These are phyloP conservation scores for Alternaria sp. DNA, from an alignment of 2,329 filamentous ascomycete genomes.

Conservation along the genomic window DNA sequence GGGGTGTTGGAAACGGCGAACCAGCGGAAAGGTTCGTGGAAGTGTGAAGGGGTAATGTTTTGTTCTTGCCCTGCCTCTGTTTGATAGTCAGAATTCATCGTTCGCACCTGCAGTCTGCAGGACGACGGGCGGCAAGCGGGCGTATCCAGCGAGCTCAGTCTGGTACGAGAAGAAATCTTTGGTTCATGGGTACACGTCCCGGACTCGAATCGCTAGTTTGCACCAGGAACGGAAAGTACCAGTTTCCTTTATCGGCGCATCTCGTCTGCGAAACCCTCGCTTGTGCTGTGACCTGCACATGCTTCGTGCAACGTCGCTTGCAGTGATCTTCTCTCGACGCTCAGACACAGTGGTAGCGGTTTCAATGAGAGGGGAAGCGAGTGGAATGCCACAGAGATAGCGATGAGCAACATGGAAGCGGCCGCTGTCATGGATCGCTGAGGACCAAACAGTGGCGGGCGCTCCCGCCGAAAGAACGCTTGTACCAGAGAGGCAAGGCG, in stretches of 20 bases:
- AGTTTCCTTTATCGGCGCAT: not conserved
- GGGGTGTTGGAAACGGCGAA: not conserved
- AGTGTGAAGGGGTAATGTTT: not conserved
- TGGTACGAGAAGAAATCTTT: not conserved
- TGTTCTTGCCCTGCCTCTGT: not conserved
- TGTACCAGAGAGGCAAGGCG: not conserved
- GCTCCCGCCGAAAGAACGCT: not conserved
- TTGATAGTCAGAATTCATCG: not conserved
- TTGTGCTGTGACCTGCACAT: not conserved
- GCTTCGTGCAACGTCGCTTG: not conserved
- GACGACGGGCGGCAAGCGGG: not conserved
- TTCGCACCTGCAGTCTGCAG: not conserved
- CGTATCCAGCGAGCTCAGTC: not conserved
- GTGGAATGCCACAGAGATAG: not conserved
- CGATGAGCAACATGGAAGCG: not conserved
- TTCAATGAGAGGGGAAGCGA: not conserved
- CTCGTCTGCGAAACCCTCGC: not conserved
- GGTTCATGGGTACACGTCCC: not conserved
- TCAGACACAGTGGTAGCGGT: not conserved
- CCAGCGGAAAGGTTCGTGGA: not conserved
- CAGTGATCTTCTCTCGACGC: not conserved
- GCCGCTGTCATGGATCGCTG: not conserved
- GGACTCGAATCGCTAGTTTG: not conserved
- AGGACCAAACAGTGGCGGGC: not conserved
- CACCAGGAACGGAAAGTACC: not conserved